Conservation (phyloP, 2,329 filamentous ascomycete genomes). For the Penicillium sp. region DNA sequence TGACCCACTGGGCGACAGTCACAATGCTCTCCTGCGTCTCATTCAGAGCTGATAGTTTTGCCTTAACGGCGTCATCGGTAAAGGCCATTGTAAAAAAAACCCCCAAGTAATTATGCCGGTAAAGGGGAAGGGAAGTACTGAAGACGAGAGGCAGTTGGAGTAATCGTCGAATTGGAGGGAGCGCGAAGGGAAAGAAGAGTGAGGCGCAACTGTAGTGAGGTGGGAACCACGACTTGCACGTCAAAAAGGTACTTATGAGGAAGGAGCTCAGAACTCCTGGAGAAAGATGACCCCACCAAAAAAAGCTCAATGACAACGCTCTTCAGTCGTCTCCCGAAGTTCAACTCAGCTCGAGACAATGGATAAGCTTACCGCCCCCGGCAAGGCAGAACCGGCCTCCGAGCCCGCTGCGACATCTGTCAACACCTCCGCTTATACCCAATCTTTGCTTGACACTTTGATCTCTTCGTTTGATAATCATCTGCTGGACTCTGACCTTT, state of each 20-base stretch:
- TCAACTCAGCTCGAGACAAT: conserved; percentile 14
- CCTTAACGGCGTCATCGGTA: conserved; percentile 90
- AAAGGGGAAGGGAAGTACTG: not conserved
- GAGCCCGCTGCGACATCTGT: conserved; percentile 25
- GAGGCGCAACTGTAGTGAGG: too few relatives aligned
- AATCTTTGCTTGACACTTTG: conserved; percentile 7
- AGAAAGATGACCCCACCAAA: not conserved
- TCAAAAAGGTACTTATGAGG: too few relatives aligned
- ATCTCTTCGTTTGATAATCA: not conserved
- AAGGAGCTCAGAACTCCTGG: not conserved
- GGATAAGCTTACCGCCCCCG: conserved; percentile 22
- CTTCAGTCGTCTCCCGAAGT: conserved; percentile 3
- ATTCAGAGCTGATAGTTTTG: conserved; percentile 92
- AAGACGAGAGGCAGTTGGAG: not conserved
- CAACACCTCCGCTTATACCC: conserved; percentile 17
- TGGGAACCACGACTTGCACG: too few relatives aligned
- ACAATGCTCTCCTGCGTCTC: conserved; percentile 98
- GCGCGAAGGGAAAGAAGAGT: too few relatives aligned
- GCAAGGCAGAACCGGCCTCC: conserved; percentile 12
- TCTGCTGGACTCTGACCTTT: conserved; percentile 2
- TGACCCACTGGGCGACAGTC: conserved; percentile 97
- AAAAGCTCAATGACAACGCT: not conserved
- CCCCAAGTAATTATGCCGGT: not conserved
- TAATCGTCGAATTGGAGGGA: not conserved
- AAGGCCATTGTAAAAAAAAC: conserved; percentile 70